Conservation (phyloP, 2,329 filamentous ascomycete genomes). For the Penicillium sp. region DNA sequence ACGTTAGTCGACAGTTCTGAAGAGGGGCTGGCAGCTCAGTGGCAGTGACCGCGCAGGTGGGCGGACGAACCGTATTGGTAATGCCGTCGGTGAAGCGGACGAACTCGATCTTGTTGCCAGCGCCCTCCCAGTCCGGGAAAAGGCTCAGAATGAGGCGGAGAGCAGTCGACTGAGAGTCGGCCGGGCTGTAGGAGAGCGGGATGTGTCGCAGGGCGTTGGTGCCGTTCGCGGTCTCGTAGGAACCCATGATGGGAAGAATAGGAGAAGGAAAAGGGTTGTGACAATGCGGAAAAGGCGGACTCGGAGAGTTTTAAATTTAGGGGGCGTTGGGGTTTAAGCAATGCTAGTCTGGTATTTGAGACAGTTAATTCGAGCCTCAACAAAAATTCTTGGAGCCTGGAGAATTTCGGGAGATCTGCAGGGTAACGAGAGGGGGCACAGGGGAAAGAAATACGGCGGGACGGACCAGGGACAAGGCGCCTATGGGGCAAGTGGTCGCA, state of each 20-base stretch:
- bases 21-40: conserved; percentile 2
- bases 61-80: conserved; percentile 74
- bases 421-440: neutral
- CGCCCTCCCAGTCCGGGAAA: conserved; percentile 76
- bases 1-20: conserved; percentile 20
- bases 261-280: conserved; percentile 5
- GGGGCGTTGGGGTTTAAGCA: conserved; percentile 4
- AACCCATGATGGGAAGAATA: conserved; percentile 26
- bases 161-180: conserved; percentile 75
- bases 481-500: conserved; percentile 15
- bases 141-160: conserved; percentile 74
- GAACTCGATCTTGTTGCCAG: conserved; percentile 75
- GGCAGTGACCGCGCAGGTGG: neutral
- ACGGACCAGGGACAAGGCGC: neutral
- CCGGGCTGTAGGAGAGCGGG: conserved; percentile 72
- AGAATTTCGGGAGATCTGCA: conserved; percentile 8
- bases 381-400: conserved; percentile 9
- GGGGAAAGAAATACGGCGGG: neutral
- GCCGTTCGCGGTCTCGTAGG: conserved; percentile 17
- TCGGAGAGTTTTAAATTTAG: conserved; percentile 5
- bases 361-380: conserved; percentile 2
- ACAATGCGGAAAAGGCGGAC: conserved; percentile 2
- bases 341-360: conserved; percentile 8
- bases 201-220: conserved; percentile 53
- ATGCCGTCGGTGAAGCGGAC: conserved; percentile 95